Percentiles rank a stretch among this genome's conserved stretches.
phyloP scores from a whole-genome alignment of 1,284 basidiomycete genomes.

The Boletus nobilissimus region DNA sequence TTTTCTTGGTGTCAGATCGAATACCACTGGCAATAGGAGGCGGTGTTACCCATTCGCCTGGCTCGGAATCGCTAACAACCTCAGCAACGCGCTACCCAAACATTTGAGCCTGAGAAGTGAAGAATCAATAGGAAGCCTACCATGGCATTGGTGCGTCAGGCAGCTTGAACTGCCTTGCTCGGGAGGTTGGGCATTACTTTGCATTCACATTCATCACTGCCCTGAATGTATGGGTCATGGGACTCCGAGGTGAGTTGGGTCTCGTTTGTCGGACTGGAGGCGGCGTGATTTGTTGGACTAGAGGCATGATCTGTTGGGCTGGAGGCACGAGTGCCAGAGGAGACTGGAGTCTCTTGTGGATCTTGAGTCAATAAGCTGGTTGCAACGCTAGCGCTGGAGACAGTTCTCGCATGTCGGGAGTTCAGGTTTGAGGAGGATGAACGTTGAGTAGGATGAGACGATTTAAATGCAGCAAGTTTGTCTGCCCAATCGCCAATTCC shows the following conservation, averaged over 20 bases:
- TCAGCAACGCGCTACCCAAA: neutral
- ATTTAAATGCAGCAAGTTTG: neutral
- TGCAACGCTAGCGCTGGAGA: neutral
- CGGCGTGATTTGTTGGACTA: too few relatives aligned
- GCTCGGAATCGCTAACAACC: neutral
- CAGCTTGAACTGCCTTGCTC: too few relatives aligned
- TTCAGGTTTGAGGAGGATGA: neutral
- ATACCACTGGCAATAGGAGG: too few relatives aligned
- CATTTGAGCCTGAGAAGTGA: too few relatives aligned
- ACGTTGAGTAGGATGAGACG: too few relatives aligned
- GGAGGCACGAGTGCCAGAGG: neutral
- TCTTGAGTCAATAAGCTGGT: neutral
- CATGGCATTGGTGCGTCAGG: too few relatives aligned
- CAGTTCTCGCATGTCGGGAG: neutral
- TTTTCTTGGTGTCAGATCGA: too few relatives aligned
- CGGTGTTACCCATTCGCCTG: neutral
- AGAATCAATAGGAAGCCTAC: too few relatives aligned
- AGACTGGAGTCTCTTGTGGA: neutral
- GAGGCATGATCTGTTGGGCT: neutral
- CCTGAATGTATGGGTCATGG: neutral
- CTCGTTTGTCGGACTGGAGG: too few relatives aligned
- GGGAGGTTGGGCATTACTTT: too few relatives aligned
- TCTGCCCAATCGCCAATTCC: neutral
- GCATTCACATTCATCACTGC: neutral
- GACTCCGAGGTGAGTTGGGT: too few relatives aligned